Evolutionary conservation across 225 moss, liverwort and hornwort genomes (phyloP).

Genomic region (Marchantia polymorpha): DNA sequence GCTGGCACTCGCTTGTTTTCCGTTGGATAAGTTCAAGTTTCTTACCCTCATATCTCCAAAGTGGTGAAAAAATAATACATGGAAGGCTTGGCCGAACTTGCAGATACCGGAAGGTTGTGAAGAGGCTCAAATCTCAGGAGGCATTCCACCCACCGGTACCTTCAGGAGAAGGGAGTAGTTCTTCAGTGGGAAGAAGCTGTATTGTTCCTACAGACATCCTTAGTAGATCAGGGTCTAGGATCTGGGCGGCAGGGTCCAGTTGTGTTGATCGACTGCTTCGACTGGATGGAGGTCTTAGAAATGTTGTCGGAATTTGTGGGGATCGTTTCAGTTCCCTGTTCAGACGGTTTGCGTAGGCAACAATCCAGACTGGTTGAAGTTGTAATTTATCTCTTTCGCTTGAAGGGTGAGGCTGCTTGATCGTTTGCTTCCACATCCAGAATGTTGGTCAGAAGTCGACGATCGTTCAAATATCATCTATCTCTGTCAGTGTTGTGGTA

Average conservation of each 20-base stretch:
- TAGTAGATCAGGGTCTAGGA: neutral
- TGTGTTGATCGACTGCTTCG: neutral
- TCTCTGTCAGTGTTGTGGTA: neutral
- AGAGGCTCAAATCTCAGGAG: conserved; percentile 5
- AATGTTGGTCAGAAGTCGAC: neutral
- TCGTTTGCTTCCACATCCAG: neutral
- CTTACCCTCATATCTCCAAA: too few species aligned
- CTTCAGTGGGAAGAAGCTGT: neutral
- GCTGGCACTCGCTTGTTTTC: too few species aligned
- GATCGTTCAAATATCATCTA: neutral
- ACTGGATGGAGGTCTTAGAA: neutral
- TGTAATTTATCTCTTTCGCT: neutral
- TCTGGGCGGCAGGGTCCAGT: neutral
- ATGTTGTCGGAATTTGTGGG: neutral
- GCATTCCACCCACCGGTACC: neutral
- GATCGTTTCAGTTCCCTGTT: conserved; percentile 1
- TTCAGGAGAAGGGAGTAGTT: neutral
- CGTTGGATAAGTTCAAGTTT: too few species aligned
- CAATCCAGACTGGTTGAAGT: neutral
- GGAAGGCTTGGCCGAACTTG: neutral
- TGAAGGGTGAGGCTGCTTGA: neutral
- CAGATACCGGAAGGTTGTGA: conserved; percentile 28
- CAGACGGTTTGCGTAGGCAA: neutral
- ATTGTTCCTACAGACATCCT: neutral
- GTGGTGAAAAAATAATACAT: too few species aligned